Conservation (phyloP, 768 basidiomycete species). For the Leccinum sublutescens region DNA sequence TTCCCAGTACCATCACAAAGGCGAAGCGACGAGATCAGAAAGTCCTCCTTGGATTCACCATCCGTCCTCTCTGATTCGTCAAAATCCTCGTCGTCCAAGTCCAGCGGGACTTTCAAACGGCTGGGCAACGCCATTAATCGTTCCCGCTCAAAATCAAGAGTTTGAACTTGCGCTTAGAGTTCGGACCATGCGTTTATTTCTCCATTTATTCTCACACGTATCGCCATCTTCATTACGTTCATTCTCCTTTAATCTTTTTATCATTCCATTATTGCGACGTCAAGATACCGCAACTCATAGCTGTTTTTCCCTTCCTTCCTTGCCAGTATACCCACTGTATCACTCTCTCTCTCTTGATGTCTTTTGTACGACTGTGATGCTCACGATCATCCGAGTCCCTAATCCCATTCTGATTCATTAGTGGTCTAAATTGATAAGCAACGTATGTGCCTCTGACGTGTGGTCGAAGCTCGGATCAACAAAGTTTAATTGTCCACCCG, state of each 20-base stretch:
- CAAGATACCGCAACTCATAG: background rate
- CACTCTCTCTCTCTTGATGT: background rate
- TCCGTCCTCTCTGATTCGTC: constrained; percentile 27
- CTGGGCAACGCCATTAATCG: constrained; percentile 20
- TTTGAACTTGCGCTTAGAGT: constrained; percentile 5
- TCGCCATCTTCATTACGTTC: constrained; percentile 8
- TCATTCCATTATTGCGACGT: constrained; percentile 16
- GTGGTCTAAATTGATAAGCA: background rate
- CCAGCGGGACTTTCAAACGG: constrained; percentile 20
- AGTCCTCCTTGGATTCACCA: constrained; percentile 30
- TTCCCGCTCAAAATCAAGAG: constrained; percentile 23
- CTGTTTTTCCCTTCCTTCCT: background rate
- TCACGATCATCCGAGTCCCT: constrained; percentile 2
- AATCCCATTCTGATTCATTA: background rate
- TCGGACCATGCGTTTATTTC: background rate
- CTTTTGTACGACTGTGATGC: constrained; percentile 3
- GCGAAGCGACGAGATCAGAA: constrained; percentile 26
- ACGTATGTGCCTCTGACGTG: background rate
- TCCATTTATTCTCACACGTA: constrained; percentile 6
- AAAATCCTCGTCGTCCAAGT: constrained; percentile 21
- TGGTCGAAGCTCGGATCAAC: background rate
- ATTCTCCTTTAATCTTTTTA: constrained; percentile 12
- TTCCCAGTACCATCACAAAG: constrained; percentile 35
- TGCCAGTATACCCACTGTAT: constrained; percentile 18
- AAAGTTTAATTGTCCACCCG: constrained; percentile 17